Percentiles rank a stretch among this genome's conserved stretches.
phyloP scores from a whole-genome alignment of 2,329 filamentous ascomycete genomes.

The Elsinoe batatas region DNA sequence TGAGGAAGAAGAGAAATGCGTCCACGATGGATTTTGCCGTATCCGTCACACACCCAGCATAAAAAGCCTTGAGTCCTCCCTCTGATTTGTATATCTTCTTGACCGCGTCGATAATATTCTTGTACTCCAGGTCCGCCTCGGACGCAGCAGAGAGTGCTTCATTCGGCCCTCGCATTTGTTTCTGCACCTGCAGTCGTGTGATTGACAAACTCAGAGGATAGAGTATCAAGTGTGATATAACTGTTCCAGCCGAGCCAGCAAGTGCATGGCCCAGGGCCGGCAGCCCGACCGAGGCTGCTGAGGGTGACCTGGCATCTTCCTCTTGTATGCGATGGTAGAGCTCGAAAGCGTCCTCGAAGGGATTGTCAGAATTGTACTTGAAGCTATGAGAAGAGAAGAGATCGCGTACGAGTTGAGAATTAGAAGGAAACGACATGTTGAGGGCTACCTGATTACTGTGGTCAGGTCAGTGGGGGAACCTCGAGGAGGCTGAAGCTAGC shows the following conservation, averaged over 20 bases:
- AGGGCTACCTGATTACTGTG: not conserved
- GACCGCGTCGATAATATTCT: conserved; percentile 58
- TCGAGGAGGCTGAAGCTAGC: not conserved
- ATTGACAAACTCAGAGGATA: conserved; percentile 78
- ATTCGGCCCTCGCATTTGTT: conserved; percentile 39
- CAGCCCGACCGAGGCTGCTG: conserved; percentile 37
- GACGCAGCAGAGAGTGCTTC: conserved; percentile 26
- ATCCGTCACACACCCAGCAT: conserved; percentile 36
- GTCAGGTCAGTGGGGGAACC: not conserved
- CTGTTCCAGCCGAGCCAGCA: conserved; percentile 68
- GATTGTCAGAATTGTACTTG: conserved; percentile 20
- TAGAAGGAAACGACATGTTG: conserved; percentile 17
- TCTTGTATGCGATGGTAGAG: conserved; percentile 24
- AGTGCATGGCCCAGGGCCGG: conserved; percentile 73
- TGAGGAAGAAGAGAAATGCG: conserved; percentile 78
- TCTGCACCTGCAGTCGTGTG: conserved; percentile 72
- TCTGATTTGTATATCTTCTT: conserved; percentile 60
- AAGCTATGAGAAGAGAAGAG: conserved; percentile 15
- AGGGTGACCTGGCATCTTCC: conserved; percentile 14
- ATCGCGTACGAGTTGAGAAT: conserved; percentile 22
- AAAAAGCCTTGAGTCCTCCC: conserved; percentile 62
- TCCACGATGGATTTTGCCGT: conserved; percentile 47
- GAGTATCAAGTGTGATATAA: conserved; percentile 65
- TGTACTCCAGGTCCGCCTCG: conserved; percentile 43
- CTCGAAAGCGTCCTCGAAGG: conserved; percentile 24